Percentiles rank a stretch among this genome's conserved stretches.
Conservation (phyloP, 1,139 yeast genomes). For the Taphrina betulina region DNA sequence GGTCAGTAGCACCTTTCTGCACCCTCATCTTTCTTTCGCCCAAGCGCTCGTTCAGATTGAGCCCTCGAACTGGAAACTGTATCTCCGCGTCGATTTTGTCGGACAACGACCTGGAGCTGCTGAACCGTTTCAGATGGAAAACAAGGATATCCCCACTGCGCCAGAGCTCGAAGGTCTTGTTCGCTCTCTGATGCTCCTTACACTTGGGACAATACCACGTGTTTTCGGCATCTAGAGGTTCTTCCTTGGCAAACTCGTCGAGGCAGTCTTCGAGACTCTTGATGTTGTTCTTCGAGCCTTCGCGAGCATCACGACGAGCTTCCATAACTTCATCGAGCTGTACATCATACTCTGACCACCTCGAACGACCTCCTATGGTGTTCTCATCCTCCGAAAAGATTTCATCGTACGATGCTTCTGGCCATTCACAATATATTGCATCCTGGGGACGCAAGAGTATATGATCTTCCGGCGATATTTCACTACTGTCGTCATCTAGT, state of each 20-base stretch:
- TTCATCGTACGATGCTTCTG: conserved; percentile 49
- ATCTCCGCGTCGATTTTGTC: conserved; percentile 86
- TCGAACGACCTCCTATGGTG: conserved; percentile 26
- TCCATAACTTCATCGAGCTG: conserved; percentile 47
- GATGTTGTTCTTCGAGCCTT: conserved; percentile 49
- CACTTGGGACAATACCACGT: conserved; percentile 93
- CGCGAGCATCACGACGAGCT: conserved; percentile 11
- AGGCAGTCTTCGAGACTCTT: conserved; percentile 74
- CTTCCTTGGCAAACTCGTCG: conserved; percentile 72
- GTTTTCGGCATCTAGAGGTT: conserved; percentile 82
- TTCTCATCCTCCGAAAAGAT: conserved; percentile 50
- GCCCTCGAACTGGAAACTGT: conserved; percentile 80
- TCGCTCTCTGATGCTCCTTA: conserved; percentile 84
- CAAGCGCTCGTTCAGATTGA: conserved; percentile 66
- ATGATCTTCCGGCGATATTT: neutral
- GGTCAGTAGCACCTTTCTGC: conserved; percentile 45
- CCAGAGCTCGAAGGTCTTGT: conserved; percentile 90
- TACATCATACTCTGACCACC: conserved; percentile 36
- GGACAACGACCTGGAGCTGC: conserved; percentile 77
- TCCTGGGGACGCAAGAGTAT: conserved; percentile 44
- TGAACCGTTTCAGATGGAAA: conserved; percentile 86
- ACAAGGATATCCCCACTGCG: conserved; percentile 84
- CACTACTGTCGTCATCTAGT: neutral
- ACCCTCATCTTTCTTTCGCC: conserved; percentile 44
- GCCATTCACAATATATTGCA: conserved; percentile 75